Conservation (phyloP, 306 rosid genomes). For the Dalbergia oliveri region DNA sequence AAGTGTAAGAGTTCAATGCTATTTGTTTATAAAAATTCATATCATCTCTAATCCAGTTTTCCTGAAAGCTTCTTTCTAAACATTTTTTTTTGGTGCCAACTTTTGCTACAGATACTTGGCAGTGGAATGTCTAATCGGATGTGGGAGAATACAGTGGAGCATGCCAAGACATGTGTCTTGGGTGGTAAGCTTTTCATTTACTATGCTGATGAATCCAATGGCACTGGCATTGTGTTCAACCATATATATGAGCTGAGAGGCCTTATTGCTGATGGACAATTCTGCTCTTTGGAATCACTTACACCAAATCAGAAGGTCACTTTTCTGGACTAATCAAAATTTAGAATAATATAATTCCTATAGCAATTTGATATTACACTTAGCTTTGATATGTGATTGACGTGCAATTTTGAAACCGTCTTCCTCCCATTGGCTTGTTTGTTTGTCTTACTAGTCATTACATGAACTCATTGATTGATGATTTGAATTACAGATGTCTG, state of each 20-base stretch:
- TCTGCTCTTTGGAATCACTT: slow-evolving; percentile 77
- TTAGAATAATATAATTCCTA: background rate
- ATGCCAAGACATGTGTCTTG: slow-evolving; percentile 90
- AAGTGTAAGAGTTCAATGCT: slow-evolving; percentile 64
- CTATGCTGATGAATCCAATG: slow-evolving; percentile 62
- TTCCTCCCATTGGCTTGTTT: background rate
- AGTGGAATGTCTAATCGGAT: slow-evolving; percentile 93
- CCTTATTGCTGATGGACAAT: slow-evolving; percentile 75
- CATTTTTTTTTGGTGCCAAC: slow-evolving; percentile 18
- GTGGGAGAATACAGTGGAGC: slow-evolving; percentile 96
- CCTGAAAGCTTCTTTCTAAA: background rate
- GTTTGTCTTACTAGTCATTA: background rate
- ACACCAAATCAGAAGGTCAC: slow-evolving; percentile 78
- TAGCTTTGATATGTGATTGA: slow-evolving; percentile 8
- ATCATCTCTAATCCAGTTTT: slow-evolving; percentile 13
- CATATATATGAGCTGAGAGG: slow-evolving; percentile 88
- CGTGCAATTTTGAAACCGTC: background rate
- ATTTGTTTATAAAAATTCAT: background rate
- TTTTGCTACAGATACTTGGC: slow-evolving; percentile 70
- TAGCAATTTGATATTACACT: slow-evolving; percentile 7
- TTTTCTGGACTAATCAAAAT: slow-evolving; percentile 9
- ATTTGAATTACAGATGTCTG: slow-evolving; percentile 68
- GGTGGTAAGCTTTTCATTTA: slow-evolving; percentile 82
- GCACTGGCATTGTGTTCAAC: slow-evolving; percentile 76
- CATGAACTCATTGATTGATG: slow-evolving; percentile 34